These are phyloP conservation scores for Lactarius hatsudake DNA, from an alignment of 768 basidiomycete species.

Conservation along the genomic window DNA sequence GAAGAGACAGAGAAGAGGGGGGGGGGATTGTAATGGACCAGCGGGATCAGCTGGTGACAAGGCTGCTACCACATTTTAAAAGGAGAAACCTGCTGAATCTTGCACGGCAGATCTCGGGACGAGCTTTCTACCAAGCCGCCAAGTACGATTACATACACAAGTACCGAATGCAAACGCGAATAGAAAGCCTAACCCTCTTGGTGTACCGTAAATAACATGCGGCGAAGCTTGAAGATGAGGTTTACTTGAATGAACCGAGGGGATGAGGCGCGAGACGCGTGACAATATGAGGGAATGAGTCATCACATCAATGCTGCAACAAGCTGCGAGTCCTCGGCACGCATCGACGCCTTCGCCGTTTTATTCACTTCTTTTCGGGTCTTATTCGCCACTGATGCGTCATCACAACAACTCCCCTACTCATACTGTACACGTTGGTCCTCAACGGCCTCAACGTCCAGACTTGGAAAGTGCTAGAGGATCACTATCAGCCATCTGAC, in stretches of 20 bases:
- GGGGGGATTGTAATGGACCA: background rate
- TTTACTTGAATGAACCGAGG: background rate
- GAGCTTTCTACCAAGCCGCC: too few relatives aligned
- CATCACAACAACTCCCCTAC: too few relatives aligned
- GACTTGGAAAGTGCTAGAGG: background rate
- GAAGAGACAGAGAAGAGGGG: background rate
- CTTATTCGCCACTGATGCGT: too few relatives aligned
- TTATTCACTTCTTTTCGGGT: background rate
- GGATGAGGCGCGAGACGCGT: background rate
- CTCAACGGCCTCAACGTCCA: background rate
- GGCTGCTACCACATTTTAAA: background rate
- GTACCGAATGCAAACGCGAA: background rate
- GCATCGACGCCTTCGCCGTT: background rate
- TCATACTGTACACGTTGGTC: background rate
- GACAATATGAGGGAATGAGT: background rate
- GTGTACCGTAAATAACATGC: background rate
- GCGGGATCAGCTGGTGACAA: background rate
- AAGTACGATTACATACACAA: background rate
- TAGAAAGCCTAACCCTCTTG: background rate
- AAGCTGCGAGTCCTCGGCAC: background rate
- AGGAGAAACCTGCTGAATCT: conserved; percentile 4
- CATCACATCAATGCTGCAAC: background rate
- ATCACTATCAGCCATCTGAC: background rate
- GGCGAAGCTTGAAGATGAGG: background rate
- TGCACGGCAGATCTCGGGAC: conserved; percentile 23